Evolutionary conservation across 768 basidiomycete genomes (phyloP).

Genomic region (Tulasnella sp.): DNA sequence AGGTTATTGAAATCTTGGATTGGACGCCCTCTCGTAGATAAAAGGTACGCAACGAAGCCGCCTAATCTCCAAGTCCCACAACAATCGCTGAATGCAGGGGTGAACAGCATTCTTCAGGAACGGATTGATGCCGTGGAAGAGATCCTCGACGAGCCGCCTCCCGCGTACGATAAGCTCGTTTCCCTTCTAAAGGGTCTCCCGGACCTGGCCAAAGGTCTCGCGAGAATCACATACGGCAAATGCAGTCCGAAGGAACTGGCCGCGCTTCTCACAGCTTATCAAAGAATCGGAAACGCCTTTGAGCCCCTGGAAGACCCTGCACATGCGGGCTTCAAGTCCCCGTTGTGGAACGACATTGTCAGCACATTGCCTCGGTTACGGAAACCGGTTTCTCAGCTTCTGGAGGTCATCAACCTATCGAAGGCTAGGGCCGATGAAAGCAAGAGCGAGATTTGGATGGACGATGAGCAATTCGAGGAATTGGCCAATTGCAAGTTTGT

Average conservation of each 20-base stretch:
- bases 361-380: constrained; percentile 62
- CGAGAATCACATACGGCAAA: constrained; percentile 86
- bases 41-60: constrained; percentile 42
- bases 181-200: constrained; percentile 68
- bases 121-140: constrained; percentile 84
- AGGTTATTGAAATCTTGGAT: constrained; percentile 74
- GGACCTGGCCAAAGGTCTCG: constrained; percentile 81
- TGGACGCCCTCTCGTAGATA: constrained; percentile 74
- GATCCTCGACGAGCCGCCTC: constrained; percentile 55
- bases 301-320: constrained; percentile 41
- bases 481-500: constrained; percentile 62
- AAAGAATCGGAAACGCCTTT: constrained; percentile 64
- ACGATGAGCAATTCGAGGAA: constrained; percentile 48
- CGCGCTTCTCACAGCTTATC: constrained; percentile 68
- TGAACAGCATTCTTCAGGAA: constrained; percentile 59
- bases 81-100: background rate
- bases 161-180: constrained; percentile 62
- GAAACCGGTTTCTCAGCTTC: constrained; percentile 49
- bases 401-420: constrained; percentile 55
- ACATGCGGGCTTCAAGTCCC: constrained; percentile 49
- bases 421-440: constrained; percentile 53
- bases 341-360: constrained; percentile 66
- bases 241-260: constrained; percentile 82
- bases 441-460: constrained; percentile 67
- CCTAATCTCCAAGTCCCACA: background rate